These are phyloP conservation scores for Colletotrichum nymphaeae DNA, from an alignment of 2,329 filamentous ascomycete genomes.

Conservation along the genomic window DNA sequence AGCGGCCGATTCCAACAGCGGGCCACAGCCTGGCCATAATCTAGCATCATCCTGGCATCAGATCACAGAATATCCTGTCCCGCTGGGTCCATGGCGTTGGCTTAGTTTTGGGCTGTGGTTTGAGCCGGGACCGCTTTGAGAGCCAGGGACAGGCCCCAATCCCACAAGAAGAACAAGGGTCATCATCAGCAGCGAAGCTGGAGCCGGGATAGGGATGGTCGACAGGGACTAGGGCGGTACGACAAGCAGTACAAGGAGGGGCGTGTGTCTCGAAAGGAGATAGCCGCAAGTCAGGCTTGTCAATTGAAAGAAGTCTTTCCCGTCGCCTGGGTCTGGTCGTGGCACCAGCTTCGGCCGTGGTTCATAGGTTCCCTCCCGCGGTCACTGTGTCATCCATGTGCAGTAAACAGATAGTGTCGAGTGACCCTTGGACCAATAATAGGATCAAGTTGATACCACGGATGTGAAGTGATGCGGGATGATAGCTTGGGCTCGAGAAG, in stretches of 20 bases:
- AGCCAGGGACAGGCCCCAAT: constrained; percentile 20
- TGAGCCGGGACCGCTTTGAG: constrained; percentile 16
- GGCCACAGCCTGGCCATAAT: constrained; percentile 19
- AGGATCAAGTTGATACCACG: neutral
- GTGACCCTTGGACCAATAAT: too few relatives aligned
- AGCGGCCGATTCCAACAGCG: constrained; percentile 30
- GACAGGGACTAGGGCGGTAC: neutral
- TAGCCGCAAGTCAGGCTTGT: constrained; percentile 16
- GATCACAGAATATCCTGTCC: constrained; percentile 31
- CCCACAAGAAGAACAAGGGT: constrained; percentile 7
- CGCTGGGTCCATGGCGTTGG: constrained; percentile 25
- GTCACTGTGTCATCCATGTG: neutral
- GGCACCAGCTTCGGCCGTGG: constrained; percentile 1
- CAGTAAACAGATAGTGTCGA: neutral
- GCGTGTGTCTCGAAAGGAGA: constrained; percentile 22
- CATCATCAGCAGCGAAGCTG: constrained; percentile 1
- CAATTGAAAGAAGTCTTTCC: constrained; percentile 22
- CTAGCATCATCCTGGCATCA: constrained; percentile 36
- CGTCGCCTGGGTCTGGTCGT: neutral
- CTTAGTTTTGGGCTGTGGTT: constrained; percentile 30
- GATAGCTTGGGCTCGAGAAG: neutral
- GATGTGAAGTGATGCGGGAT: neutral
- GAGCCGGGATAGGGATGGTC: constrained; percentile 9
- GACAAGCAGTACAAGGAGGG: neutral
- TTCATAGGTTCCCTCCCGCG: neutral